These are phyloP conservation scores for Microbotryum intermedium DNA, from an alignment of 1,284 basidiomycete species.

Conservation along the genomic window DNA sequence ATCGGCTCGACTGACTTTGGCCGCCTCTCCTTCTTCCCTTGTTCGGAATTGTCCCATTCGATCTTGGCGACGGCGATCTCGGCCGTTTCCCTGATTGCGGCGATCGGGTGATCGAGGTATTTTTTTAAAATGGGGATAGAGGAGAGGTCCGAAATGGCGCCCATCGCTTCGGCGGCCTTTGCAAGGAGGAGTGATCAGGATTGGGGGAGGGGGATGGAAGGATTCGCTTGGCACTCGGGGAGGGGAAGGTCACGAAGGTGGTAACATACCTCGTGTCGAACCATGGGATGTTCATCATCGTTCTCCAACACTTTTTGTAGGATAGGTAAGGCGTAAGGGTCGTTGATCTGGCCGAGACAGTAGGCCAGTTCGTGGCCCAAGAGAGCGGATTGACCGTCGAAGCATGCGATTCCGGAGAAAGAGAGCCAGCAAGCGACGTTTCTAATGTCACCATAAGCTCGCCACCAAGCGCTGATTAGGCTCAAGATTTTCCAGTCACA, in stretches of 20 bases:
- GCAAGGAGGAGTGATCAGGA: not conserved
- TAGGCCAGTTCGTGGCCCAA: conserved; percentile 98
- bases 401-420: no score
- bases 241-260: not conserved
- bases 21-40: conserved; percentile 36
- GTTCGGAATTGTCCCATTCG: conserved; percentile 68
- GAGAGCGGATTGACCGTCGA: conserved; percentile 76
- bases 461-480: no score
- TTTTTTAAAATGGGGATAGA: conserved; percentile 65
- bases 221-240: not conserved
- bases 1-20: conserved; percentile 31
- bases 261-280: conserved; percentile 78
- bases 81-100: conserved; percentile 89
- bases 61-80: conserved; percentile 96
- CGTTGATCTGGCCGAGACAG: conserved; percentile 86
- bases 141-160: conserved; percentile 67
- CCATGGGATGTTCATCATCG: conserved; percentile 81
- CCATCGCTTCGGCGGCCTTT: conserved; percentile 94
- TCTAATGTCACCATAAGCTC: no score
- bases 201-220: not conserved
- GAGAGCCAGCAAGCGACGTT: not conserved
- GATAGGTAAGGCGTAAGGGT: conserved; percentile 61
- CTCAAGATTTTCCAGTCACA: conserved; percentile 54
- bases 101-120: conserved; percentile 55
- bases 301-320: conserved; percentile 69